phyloP scores from a whole-genome alignment of 345 rosid genomes.

The Linum tenue region DNA sequence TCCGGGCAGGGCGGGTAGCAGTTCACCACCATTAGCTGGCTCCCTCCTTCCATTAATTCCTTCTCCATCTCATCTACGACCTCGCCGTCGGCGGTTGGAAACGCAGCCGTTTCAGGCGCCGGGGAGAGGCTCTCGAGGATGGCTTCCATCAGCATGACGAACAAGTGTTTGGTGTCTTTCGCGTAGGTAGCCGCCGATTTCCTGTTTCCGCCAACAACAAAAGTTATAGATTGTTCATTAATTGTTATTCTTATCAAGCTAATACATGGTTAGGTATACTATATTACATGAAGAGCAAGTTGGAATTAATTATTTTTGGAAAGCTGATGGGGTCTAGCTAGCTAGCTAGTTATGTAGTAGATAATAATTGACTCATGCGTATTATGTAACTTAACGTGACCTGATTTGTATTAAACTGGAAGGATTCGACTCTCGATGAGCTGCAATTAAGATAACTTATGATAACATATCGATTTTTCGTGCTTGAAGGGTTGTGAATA shows the following conservation, averaged over 20 bases:
- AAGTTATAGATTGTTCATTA: neutral
- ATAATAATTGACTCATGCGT: no score
- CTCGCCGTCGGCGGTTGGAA: neutral
- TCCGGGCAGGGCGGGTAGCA: slow-evolving; percentile 81
- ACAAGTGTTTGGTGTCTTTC: slow-evolving; percentile 51
- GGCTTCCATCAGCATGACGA: slow-evolving; percentile 52
- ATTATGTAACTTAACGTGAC: no score
- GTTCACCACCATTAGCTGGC: slow-evolving; percentile 69
- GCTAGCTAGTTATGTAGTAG: no score
- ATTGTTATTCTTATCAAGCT: neutral
- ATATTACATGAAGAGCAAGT: neutral
- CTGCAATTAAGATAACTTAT: no score
- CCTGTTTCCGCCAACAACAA: slow-evolving; percentile 30
- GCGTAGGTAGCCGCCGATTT: slow-evolving; percentile 56
- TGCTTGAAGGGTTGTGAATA: no score
- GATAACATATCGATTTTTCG: no score
- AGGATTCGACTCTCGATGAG: no score
- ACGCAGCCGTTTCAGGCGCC: slow-evolving; percentile 1
- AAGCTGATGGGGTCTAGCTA: no score
- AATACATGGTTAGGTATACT: neutral
- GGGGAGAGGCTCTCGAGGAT: slow-evolving; percentile 44
- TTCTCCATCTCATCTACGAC: slow-evolving; percentile 25
- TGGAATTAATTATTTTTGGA: neutral
- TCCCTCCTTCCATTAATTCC: slow-evolving; percentile 45
- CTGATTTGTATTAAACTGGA: no score